Percentiles rank a stretch among this genome's conserved stretches.
phyloP scores from a whole-genome alignment of 1,139 yeast species.

The Pichia sp. region DNA sequence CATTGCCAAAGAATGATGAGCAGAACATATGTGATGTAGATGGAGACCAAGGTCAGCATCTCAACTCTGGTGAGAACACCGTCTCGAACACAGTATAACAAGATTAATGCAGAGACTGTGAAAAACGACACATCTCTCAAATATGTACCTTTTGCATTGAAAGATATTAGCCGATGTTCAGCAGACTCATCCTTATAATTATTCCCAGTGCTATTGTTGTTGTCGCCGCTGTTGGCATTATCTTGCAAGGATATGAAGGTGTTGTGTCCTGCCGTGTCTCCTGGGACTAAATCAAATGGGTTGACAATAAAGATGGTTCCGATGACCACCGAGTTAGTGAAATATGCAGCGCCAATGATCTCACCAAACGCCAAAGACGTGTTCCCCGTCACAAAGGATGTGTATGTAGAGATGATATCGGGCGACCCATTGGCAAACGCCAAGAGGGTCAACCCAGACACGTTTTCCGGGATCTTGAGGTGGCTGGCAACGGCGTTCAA shows the following conservation, averaged over 20 bases:
- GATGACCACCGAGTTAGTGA: conserved; percentile 48
- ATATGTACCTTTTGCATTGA: conserved; percentile 36
- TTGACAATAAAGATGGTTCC: conserved; percentile 47
- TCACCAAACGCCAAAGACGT: conserved; percentile 53
- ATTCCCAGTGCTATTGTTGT: neutral
- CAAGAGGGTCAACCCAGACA: conserved; percentile 54
- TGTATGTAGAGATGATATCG: conserved; percentile 52
- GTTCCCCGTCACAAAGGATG: conserved; percentile 45
- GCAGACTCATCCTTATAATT: conserved; percentile 10
- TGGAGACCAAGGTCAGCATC: conserved; percentile 44
- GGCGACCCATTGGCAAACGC: conserved; percentile 63
- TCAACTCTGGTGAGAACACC: conserved; percentile 44
- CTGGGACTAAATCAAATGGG: conserved; percentile 42
- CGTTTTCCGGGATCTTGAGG: conserved; percentile 46
- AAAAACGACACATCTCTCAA: conserved; percentile 56
- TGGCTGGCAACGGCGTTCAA: conserved; percentile 46
- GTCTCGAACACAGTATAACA: conserved; percentile 41
- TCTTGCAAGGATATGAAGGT: neutral
- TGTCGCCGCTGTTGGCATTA: neutral
- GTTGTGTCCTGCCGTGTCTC: neutral
- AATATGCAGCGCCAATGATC: conserved; percentile 53
- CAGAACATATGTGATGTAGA: conserved; percentile 53
- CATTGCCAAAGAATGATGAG: conserved; percentile 44
- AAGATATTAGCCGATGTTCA: conserved; percentile 11
- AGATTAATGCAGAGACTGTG: conserved; percentile 40